Evolutionary conservation across 1,284 basidiomycete genomes (phyloP).

Genomic region (Melampsora americana): DNA sequence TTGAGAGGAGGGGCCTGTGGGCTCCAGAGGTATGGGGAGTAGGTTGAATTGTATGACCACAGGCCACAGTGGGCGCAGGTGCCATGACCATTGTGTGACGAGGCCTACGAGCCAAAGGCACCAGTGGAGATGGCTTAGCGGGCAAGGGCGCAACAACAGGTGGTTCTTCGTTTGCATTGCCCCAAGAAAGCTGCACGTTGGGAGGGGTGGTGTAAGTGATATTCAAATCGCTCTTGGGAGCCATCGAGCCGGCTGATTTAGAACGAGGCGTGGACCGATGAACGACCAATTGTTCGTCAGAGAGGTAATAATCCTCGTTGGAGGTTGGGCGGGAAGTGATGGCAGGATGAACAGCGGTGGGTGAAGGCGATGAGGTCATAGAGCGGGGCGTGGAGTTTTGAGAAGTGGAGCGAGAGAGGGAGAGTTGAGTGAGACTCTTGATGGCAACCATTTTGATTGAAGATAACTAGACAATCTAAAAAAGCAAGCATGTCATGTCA

Average conservation of each 20-base stretch:
- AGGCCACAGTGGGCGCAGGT: not conserved
- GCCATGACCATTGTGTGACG: not conserved
- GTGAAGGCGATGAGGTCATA: not conserved
- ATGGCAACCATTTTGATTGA: conserved; percentile 24
- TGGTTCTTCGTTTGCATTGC: not conserved
- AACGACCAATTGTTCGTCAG: conserved; percentile 29
- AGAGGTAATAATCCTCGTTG: conserved; percentile 38
- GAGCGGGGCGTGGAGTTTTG: conserved; percentile 15
- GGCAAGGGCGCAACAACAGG: not conserved
- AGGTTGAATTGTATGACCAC: conserved; percentile 17
- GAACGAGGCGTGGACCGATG: not conserved
- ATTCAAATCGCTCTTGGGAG: not conserved
- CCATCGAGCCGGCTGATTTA: not conserved
- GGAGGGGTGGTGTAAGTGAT: not conserved
- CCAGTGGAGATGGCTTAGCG: not conserved
- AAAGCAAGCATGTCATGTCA: not conserved
- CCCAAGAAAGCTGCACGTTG: not conserved
- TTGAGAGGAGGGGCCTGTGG: conserved; percentile 30
- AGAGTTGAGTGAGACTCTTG: conserved; percentile 33
- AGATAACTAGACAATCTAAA: not conserved
- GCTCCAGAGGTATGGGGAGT: conserved; percentile 10
- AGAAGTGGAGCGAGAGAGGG: conserved; percentile 24
- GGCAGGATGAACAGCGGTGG: not conserved
- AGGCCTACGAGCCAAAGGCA: not conserved
- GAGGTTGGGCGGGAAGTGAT: conserved; percentile 9